Conservation (phyloP, 129 eudicot genomes). For the Sambucus nigra region DNA sequence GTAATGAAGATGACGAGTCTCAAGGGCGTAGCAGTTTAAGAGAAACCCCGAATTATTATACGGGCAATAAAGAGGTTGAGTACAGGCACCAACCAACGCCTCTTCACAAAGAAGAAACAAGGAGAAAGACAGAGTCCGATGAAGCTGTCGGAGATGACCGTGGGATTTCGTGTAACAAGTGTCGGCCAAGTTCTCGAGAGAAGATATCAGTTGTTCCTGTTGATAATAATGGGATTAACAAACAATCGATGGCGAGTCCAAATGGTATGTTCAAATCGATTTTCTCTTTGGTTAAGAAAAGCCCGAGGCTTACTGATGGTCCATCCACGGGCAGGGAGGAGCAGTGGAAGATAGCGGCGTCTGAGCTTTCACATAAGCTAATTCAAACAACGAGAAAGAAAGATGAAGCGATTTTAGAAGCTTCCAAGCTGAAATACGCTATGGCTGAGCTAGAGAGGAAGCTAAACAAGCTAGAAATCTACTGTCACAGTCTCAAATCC, state of each 20-base stretch:
- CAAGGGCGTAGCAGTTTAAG: slow-evolving; percentile 37
- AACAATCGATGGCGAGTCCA: slow-evolving; percentile 50
- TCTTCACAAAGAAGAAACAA: slow-evolving; percentile 26
- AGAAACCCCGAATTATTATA: slow-evolving; percentile 32
- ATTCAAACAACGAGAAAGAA: slow-evolving; percentile 61
- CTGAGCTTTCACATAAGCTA: slow-evolving; percentile 76
- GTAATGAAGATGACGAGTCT: slow-evolving; percentile 52
- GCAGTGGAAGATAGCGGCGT: slow-evolving; percentile 67
- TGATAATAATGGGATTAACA: slow-evolving; percentile 33
- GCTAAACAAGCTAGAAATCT: slow-evolving; percentile 75
- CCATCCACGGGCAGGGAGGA: slow-evolving; percentile 42
- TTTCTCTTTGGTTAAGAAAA: slow-evolving; percentile 44
- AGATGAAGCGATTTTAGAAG: slow-evolving; percentile 76
- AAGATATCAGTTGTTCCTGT: slow-evolving; percentile 70
- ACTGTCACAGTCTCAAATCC: slow-evolving; percentile 69
- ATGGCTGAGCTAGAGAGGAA: slow-evolving; percentile 81
- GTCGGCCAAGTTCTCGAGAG: slow-evolving; percentile 73
- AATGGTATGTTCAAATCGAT: slow-evolving; percentile 66
- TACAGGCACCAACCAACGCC: slow-evolving; percentile 58
- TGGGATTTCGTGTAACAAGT: slow-evolving; percentile 70
- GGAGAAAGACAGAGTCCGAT: slow-evolving; percentile 27
- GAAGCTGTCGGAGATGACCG: slow-evolving; percentile 21
- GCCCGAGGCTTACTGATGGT: slow-evolving; percentile 40
- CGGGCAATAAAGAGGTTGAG: slow-evolving; percentile 14
- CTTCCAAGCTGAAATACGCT: slow-evolving; percentile 58